Conservation (phyloP, 345 rosid genomes). For the Gossypium arboreum region DNA sequence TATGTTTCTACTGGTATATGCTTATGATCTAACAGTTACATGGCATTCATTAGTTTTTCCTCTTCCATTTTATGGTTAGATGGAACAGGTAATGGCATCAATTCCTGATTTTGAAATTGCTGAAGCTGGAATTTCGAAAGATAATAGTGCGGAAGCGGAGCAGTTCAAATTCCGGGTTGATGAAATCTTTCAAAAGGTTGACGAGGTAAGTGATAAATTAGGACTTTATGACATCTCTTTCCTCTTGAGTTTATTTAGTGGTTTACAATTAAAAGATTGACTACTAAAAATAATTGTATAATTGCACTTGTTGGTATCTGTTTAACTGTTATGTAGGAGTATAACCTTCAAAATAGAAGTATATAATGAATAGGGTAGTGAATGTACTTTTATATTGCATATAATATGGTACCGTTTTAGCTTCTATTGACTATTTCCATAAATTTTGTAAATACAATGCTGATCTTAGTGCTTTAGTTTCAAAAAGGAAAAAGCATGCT, state of each 20-base stretch:
- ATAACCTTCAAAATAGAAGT: not conserved
- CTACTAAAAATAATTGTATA: not conserved
- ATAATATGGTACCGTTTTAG: not conserved
- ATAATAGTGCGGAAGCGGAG: conserved; percentile 29
- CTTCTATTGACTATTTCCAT: not conserved
- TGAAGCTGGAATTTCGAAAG: conserved; percentile 20
- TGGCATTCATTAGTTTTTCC: not conserved
- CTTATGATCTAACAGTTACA: not conserved
- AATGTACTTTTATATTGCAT: not conserved
- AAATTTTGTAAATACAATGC: not conserved
- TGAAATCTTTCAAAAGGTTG: conserved; percentile 51
- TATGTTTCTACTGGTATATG: not conserved
- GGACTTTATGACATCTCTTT: not conserved
- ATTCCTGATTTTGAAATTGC: conserved; percentile 18
- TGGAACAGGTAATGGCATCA: conserved; percentile 31
- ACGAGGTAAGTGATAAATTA: conserved; percentile 40
- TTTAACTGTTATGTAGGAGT: not conserved
- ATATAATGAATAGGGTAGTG: not conserved
- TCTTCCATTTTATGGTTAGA: conserved; percentile 15
- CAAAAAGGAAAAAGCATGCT: not conserved
- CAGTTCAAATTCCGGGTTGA: conserved; percentile 45
- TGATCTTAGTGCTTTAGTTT: conserved; percentile 1
- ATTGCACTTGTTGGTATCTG: not conserved
- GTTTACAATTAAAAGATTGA: not conserved
- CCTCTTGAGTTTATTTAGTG: not conserved